These are phyloP conservation scores for Dunaliella salina DNA, from an alignment of 163 green algal species.

Conservation along the genomic window DNA sequence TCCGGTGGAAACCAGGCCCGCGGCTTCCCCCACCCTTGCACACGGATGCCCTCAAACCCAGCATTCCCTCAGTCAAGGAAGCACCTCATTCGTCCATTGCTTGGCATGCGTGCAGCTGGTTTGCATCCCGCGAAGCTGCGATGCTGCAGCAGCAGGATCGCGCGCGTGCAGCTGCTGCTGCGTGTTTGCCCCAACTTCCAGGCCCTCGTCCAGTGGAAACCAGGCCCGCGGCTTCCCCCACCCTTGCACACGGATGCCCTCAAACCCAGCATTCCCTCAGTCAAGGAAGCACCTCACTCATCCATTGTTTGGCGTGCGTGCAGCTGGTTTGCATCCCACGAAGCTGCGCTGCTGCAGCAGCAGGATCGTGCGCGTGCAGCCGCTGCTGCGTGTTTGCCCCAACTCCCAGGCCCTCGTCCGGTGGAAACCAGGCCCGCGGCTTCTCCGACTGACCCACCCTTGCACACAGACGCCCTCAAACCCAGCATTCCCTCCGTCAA, in stretches of 20 bases:
- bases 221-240: too few species aligned
- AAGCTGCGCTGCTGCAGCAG: slow-evolving; percentile 21
- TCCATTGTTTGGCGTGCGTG: too few species aligned
- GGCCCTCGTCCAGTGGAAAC: slow-evolving; percentile 32
- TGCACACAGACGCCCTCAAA: too few species aligned
- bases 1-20: not conserved
- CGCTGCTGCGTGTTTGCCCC: slow-evolving; percentile 54
- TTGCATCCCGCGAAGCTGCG: not conserved
- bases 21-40: too few species aligned
- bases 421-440: slow-evolving; percentile 1
- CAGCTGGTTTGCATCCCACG: not conserved
- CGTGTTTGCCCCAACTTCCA: slow-evolving; percentile 56
- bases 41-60: too few species aligned
- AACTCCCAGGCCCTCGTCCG: slow-evolving; percentile 45
- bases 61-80: too few species aligned
- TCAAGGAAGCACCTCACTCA: too few species aligned
- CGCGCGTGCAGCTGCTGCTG: slow-evolving; percentile 35
- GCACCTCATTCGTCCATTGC: too few species aligned
- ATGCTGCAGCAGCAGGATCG: slow-evolving; percentile 20
- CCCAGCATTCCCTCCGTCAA: too few species aligned
- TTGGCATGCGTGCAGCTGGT: not conserved
- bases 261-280: too few species aligned
- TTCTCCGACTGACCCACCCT: not conserved
- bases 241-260: too few species aligned
- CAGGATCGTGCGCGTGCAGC: slow-evolving; percentile 19